Percentiles rank a stretch among this genome's conserved stretches.
Evolutionary conservation across 495 filamentous ascomycete species (phyloP).

Genomic region (Neurospora cerealis): DNA sequence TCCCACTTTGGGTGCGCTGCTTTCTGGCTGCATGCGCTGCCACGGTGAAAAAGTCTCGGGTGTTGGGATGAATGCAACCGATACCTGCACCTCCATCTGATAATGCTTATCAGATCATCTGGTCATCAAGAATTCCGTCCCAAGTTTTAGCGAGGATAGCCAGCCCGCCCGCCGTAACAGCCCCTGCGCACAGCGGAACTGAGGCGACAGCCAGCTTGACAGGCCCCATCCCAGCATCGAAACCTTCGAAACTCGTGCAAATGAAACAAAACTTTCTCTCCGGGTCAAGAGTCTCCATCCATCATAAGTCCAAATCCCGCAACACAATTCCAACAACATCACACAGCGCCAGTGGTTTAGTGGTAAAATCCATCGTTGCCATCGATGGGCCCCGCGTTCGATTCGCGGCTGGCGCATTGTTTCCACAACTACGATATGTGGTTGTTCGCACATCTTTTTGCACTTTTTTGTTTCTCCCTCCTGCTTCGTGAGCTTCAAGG

Average conservation of each 20-base stretch:
- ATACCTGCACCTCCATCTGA: background rate
- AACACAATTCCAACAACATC: background rate
- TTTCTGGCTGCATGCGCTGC: background rate
- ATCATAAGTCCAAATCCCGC: background rate
- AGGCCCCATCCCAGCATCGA: background rate
- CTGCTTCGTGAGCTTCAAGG: background rate
- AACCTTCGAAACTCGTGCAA: background rate
- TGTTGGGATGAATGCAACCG: background rate
- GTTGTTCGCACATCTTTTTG: background rate
- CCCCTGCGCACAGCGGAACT: background rate
- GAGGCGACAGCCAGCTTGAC: background rate
- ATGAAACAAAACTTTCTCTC: background rate
- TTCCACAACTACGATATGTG: background rate
- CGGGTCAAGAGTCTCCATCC: background rate
- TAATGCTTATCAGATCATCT: background rate
- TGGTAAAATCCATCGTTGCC: constrained; percentile 47
- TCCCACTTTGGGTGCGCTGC: background rate
- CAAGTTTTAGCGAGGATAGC: background rate
- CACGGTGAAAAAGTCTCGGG: background rate
- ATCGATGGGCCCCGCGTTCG: constrained; percentile 45
- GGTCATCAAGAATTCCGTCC: background rate
- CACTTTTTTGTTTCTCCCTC: background rate
- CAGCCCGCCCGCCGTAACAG: background rate
- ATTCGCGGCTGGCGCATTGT: constrained; percentile 37
- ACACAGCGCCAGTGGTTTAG: constrained; percentile 32